These are phyloP conservation scores for Globisporangium heterothallicum DNA, from an alignment of 352 stramenopile species.

Conservation along the genomic window DNA sequence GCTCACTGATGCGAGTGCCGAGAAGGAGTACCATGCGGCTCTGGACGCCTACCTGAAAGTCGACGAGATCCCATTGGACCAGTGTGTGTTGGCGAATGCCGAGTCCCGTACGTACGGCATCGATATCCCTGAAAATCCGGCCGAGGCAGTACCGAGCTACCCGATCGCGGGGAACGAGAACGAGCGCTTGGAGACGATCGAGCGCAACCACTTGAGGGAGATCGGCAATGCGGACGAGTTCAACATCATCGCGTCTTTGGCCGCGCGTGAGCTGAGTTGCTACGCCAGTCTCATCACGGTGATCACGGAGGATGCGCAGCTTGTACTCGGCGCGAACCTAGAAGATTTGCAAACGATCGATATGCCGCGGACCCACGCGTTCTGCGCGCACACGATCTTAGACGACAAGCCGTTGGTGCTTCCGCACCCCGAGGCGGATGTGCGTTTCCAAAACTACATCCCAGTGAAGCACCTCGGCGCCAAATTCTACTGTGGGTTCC, in stretches of 20 bases:
- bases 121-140: slow-evolving; percentile 25
- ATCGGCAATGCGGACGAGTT: slow-evolving; percentile 54
- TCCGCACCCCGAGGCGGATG: slow-evolving; percentile 51
- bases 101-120: slow-evolving; percentile 42
- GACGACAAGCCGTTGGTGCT: slow-evolving; percentile 54
- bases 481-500: slow-evolving; percentile 78
- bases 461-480: slow-evolving; percentile 31
- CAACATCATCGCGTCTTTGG: slow-evolving; percentile 65
- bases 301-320: slow-evolving; percentile 40
- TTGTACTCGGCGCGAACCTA: slow-evolving; percentile 39
- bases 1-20: slow-evolving; percentile 7
- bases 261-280: slow-evolving; percentile 50
- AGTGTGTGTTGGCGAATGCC: slow-evolving; percentile 43
- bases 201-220: slow-evolving; percentile 36
- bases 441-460: slow-evolving; percentile 56
- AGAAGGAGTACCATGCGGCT: slow-evolving; percentile 12
- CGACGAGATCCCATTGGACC: slow-evolving; percentile 17
- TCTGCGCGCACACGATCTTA: slow-evolving; percentile 66
- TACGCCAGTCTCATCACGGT: slow-evolving; percentile 58
- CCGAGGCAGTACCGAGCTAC: slow-evolving; percentile 17
- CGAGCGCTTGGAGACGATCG: slow-evolving; percentile 39
- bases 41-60: slow-evolving; percentile 9
- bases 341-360: slow-evolving; percentile 16
- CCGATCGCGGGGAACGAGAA: slow-evolving; percentile 40
- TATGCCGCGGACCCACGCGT: slow-evolving; percentile 19